These are phyloP conservation scores for Pyrus pyrifolia DNA, from an alignment of 306 rosid species.

Conservation along the genomic window DNA sequence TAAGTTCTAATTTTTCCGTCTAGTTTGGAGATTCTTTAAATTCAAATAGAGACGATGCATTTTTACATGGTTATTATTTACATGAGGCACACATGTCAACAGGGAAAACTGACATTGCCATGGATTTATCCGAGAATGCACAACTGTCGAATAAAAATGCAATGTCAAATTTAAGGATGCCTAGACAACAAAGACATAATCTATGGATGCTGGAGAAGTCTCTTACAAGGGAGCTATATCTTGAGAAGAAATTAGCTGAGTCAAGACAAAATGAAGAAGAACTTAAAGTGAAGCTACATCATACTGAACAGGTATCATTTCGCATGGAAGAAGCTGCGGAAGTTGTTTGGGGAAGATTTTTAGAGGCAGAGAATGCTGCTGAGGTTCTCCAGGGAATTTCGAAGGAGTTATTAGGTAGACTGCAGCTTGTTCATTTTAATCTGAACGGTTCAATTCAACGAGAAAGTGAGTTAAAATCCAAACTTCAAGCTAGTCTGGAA, in stretches of 20 bases:
- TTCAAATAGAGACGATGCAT: conserved; percentile 1
- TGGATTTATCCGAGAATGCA: conserved; percentile 38
- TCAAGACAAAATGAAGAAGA: conserved; percentile 64
- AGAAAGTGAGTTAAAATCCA: conserved; percentile 54
- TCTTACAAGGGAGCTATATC: conserved; percentile 79
- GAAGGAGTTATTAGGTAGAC: conserved; percentile 58
- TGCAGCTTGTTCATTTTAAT: conserved; percentile 64
- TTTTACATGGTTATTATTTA: conserved; percentile 17
- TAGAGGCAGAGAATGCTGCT: conserved; percentile 85
- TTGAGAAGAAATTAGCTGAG: conserved; percentile 72
- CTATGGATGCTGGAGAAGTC: conserved; percentile 87
- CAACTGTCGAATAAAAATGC: conserved; percentile 27
- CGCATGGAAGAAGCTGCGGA: conserved; percentile 83
- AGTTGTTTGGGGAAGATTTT: conserved; percentile 95
- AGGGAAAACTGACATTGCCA: conserved; percentile 49
- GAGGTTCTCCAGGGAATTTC: conserved; percentile 82
- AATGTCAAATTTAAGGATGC: conserved; percentile 48
- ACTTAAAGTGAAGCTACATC: conserved; percentile 64
- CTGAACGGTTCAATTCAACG: conserved; percentile 44
- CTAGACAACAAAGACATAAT: conserved; percentile 63
- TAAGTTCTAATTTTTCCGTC: conserved; percentile 25
- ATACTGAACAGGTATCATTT: conserved; percentile 64
- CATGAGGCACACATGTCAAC: conserved; percentile 27
- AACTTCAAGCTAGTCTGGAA: conserved; percentile 34
- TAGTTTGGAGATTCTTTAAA: conserved; percentile 6